Evolutionary conservation across 2,329 filamentous ascomycete genomes (phyloP), one percentile per base, ranked within the genome.

Genomic region (Fusarium sp.): DNA sequence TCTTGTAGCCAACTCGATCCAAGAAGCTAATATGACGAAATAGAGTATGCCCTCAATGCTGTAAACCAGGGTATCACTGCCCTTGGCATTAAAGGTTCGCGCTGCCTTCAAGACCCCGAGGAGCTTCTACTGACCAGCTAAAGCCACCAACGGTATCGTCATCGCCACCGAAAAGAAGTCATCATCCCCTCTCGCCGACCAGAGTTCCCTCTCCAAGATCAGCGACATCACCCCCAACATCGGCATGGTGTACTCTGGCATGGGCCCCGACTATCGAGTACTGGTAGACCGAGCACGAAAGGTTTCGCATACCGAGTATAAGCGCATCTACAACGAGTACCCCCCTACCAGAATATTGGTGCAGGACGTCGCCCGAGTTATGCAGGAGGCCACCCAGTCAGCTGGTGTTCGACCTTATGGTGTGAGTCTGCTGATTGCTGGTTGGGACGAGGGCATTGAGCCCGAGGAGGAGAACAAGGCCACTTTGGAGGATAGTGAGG

Each of bases 281-380:
- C 88, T 99, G 56, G 96, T 98, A 75, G 96, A 99, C 86, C 95
- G 94, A 82, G 96, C 96, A 74, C 94, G 96, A 79, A 99, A 98
- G 83, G 96, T 97, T 73, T 97, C 94, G 58, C 96, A 99, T 84
- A 97, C 96, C 47, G 92, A 91, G 81, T 99, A 99, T 90, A 99
- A 99, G 89, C 93, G 96, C 81, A 94, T 99, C 85, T 99, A 99
- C 87, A 99, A 99, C 84, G 96, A 99, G 84, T 99, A 99, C 84
- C 96, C 96, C n/a, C 96, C 96, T 8, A 99, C 96, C 59, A 91
- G 96, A 80, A 99, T 99, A 91, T 88, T 99, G 83, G 96, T 99
- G 59, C 96, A 99, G 83, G 96, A 99, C 77, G 94, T 99, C 60
- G 96, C 96, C 63, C 89, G 94, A 70, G 95, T 98, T 72, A 97